Conservation (phyloP, 768 basidiomycete species). For the Bullera alba region DNA sequence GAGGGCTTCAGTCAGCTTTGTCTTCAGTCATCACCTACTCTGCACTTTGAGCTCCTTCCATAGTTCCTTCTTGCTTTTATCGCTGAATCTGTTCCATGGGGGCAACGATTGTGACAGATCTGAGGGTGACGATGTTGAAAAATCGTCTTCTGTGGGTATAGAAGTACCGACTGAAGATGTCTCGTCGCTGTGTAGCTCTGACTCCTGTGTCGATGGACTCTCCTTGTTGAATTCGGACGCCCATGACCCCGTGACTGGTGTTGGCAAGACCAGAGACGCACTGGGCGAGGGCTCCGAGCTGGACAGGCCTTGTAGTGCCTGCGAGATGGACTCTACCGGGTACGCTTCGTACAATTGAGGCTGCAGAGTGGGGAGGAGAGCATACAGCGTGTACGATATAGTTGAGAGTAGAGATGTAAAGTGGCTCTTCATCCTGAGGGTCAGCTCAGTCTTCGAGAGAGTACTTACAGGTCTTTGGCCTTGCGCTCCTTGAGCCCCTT, state of each 20-base stretch:
- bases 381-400: conserved; percentile 45
- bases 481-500: conserved; percentile 25
- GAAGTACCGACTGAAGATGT: conserved; percentile 33
- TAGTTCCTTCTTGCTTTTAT: conserved; percentile 48
- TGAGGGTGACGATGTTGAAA: conserved; percentile 29
- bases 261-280: conserved; percentile 5
- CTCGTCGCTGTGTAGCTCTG: not conserved
- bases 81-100: too few relatives aligned
- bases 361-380: conserved; percentile 39
- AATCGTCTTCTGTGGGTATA: conserved; percentile 35
- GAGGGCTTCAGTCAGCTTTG: conserved; percentile 54
- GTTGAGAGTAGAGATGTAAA: conserved; percentile 41
- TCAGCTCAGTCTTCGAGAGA: not conserved
- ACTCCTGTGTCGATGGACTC: not conserved
- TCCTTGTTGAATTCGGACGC: too few relatives aligned
- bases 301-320: conserved; percentile 29
- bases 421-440: conserved; percentile 30
- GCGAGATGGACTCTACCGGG: conserved; percentile 33
- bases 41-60: conserved; percentile 92
- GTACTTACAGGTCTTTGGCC: conserved; percentile 27
- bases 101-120: conserved; percentile 20
- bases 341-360: conserved; percentile 31
- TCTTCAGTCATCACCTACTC: conserved; percentile 50
- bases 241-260: not conserved
- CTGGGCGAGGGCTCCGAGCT: conserved; percentile 6